Base-by-base conservation (phyloP, 2,329 filamentous ascomycete species). In the Curvularia sp. region DNA sequence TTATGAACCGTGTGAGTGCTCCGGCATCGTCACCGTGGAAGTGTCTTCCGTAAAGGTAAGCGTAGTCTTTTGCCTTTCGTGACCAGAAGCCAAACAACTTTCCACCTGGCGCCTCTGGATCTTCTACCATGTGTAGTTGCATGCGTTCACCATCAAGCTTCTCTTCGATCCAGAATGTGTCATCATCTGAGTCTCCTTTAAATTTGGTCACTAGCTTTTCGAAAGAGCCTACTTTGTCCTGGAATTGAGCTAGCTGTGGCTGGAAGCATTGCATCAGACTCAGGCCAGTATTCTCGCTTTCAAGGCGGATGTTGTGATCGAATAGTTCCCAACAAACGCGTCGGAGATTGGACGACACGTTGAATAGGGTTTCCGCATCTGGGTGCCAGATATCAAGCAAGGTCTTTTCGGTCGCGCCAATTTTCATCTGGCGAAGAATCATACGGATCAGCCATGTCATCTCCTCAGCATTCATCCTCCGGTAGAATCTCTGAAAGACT, bases 61-160 rank as follows among this genome's bases (percentile, higher is more conserved):
- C 95, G 70, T 99, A 99, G 48, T 98, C 91, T 73, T 97, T 98
- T 8, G 91, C 94, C 77, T 96, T 98, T 51, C 95, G 86, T 2
- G 94, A 98, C 92, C 93, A 99, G 76, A 96, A 99, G 31, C 83
- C 83, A 74, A 98, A 97, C 20, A 82, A 83, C 55, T 83, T 87
- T 0, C 92, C 91, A 0, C 93, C 92, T 0, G 86, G 84, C 0
- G 87, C 80, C 0, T 77, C 78, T 3, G 87, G 80, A 65, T 97
- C 92, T 57, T 90, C 83, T 12, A 86, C 78, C 90, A 98, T 93
- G 76, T 99, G 95, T 74, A 99, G 84, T 76, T 99, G 95, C 89
- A 99, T 97, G 26, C 95, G 87, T 78, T 99, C 95, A 1, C 95
- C 95, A 67, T 99, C 95, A 8, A 99, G 82, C 77, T 99, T 99